A percentile compares a stretch with the other conserved stretches of the same genome.
Conservation (phyloP, 805 yeast species). For the Cyberlindnera euphorbiae region DNA sequence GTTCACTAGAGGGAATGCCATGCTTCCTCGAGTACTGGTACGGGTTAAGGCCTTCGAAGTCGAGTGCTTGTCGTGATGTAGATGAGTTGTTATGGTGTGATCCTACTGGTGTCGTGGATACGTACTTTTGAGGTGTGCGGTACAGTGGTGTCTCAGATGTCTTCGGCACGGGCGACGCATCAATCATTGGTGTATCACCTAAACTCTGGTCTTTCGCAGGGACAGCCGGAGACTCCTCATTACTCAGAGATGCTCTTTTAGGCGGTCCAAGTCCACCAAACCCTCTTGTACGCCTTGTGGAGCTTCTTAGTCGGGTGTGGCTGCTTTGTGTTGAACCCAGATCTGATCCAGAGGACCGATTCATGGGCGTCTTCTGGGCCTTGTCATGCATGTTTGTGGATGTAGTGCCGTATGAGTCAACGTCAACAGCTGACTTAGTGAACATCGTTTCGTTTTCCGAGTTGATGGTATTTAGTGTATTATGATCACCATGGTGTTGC, state of each 20-base stretch:
- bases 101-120: no score
- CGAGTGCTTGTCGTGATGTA: no score
- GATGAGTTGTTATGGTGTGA: no score
- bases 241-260: constrained; percentile 25
- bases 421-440: constrained; percentile 16
- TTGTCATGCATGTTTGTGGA: constrained; percentile 11
- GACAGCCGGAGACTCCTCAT: constrained; percentile 1
- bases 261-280: constrained; percentile 33
- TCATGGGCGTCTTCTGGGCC: constrained; percentile 20
- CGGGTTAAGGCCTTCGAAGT: constrained; percentile 37
- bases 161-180: constrained; percentile 1
- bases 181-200: constrained; percentile 24
- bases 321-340: constrained; percentile 12
- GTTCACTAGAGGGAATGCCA: constrained; percentile 32
- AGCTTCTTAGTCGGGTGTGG: constrained; percentile 23
- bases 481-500: constrained; percentile 11
- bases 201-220: constrained; percentile 2
- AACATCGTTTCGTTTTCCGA: constrained; percentile 24
- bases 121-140: constrained; percentile 4
- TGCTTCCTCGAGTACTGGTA: constrained; percentile 34
- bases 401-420: constrained; percentile 15
- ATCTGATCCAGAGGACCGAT: constrained; percentile 11
- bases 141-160: neutral
- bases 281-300: constrained; percentile 26
- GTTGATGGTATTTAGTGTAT: constrained; percentile 16